Conservation (phyloP, 2,329 filamentous ascomycete genomes). For the Ramularia endophylla region DNA sequence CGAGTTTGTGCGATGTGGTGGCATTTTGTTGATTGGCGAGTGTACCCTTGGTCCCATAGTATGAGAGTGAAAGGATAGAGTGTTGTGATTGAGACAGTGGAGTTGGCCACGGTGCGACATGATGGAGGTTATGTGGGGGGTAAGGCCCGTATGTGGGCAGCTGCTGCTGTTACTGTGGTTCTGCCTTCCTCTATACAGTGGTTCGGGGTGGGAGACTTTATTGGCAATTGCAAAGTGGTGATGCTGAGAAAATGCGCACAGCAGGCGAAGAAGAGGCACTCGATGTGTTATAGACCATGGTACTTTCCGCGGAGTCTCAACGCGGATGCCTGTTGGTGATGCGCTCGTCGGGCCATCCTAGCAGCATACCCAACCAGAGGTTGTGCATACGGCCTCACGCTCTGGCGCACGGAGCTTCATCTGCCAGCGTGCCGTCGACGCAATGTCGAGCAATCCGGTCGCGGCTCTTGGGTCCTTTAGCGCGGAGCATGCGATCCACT, state of each 20-base stretch:
- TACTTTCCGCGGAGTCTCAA: constrained; percentile 4
- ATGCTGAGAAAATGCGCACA: constrained; percentile 1
- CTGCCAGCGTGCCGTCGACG: constrained; percentile 13
- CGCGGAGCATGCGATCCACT: constrained; percentile 8
- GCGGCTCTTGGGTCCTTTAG: constrained; percentile 11
- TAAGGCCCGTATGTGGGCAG: no score
- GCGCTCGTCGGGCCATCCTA: constrained; percentile 9
- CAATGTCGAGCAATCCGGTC: constrained; percentile 5
- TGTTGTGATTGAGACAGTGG: constrained; percentile 13
- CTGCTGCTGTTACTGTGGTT: neutral
- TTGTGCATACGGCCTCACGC: constrained; percentile 9
- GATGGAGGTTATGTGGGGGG: neutral
- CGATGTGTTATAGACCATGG: no score
- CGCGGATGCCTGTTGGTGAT: constrained; percentile 5
- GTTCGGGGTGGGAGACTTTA: neutral
- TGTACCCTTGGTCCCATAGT: constrained; percentile 16
- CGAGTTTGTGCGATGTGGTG: constrained; percentile 20
- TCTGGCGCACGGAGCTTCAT: constrained; percentile 10
- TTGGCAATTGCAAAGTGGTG: neutral
- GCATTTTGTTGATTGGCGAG: constrained; percentile 20
- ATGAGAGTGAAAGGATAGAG: constrained; percentile 19
- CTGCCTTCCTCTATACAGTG: neutral
- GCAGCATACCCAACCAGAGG: constrained; percentile 5
- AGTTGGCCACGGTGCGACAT: constrained; percentile 20
- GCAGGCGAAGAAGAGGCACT: neutral